Evolutionary conservation across 345 rosid genomes (phyloP), one percentile per base, ranked within the genome.

Genomic region (Sisymbrium altissimum): DNA sequence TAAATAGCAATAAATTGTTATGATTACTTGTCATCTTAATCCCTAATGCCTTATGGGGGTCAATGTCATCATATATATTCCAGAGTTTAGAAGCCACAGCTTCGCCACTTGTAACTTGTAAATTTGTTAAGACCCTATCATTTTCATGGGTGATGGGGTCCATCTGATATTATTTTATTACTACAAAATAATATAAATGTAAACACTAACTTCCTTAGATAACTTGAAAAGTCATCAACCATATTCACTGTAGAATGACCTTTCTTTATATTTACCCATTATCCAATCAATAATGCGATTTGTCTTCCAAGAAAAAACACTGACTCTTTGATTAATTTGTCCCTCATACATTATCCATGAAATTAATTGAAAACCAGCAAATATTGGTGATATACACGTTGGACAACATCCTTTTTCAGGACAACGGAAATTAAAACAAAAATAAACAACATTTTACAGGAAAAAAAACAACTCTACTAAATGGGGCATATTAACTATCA

Each of bases 141-240:
- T 53, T 46, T 44, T 50, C 52, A 25, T 44, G 49, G 63, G 17
- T 61, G 58, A 33, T 43, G 43, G 65, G 65, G 41, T 53, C 74
- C 57, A 13, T 60, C 11, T 23, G 1, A 43, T 60, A 41, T 14
- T 30, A 29, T n/a, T 25, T 39, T 17, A 38, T 5, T 61, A 2
- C 4, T 29, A 14, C 7, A 10, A 9, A 33, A 23, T 14, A 13
- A 44, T 33, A 18, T 14, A 33, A 36, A 54, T 18, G 9, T 7
- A 46, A 41, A 68, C 33, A 23, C 33, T 54, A 69, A 15, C 36
- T 62, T 62, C 29, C 30, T 52, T 63, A 55, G 30, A 61, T 46
- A 70, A 63, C 63, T 60, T 70, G 71, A 70, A 76, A 76, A 76
- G 75, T 44, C 70, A 76, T 62, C 49, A 75, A 68, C 68, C 59